phyloP scores from a whole-genome alignment of 768 basidiomycete species.

The Tylopilus cervinicoccineus region DNA sequence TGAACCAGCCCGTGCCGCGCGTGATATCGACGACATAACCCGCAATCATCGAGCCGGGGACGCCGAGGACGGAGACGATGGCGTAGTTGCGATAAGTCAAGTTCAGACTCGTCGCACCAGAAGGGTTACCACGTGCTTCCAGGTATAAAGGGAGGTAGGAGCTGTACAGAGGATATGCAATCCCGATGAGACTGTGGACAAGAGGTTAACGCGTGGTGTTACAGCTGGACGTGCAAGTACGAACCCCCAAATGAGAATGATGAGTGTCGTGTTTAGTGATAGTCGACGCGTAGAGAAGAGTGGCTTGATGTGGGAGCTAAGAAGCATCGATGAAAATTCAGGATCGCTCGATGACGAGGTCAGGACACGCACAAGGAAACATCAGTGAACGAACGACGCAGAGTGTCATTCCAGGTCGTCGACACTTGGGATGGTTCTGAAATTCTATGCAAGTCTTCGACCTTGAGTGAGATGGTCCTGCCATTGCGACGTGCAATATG shows the following conservation, averaged over 20 bases:
- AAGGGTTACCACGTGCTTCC: conserved; percentile 29
- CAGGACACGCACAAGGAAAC: conserved; percentile 36
- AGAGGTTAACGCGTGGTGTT: background rate
- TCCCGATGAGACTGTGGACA: conserved; percentile 39
- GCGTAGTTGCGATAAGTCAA: conserved; percentile 46
- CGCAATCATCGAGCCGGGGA: conserved; percentile 48
- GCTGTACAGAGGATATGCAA: conserved; percentile 53
- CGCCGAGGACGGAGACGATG: conserved; percentile 43
- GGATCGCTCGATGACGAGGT: background rate
- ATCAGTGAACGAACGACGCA: conserved; percentile 34
- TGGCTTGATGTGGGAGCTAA: conserved; percentile 44
- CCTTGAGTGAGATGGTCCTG: conserved; percentile 40
- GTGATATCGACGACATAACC: conserved; percentile 44
- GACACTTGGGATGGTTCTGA: conserved; percentile 13
- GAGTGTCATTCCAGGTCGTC: conserved; percentile 20
- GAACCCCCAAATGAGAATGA: conserved; percentile 51
- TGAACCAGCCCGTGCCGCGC: conserved; percentile 29
- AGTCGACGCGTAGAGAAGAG: conserved; percentile 45
- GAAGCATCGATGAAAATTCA: background rate
- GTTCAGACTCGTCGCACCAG: conserved; percentile 19
- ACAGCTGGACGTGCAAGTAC: conserved; percentile 5
- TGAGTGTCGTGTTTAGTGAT: conserved; percentile 43
- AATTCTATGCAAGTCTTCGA: conserved; percentile 40
- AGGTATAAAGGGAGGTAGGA: conserved; percentile 50
- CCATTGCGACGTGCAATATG: conserved; percentile 48